Evolutionary conservation across 2,329 filamentous ascomycete species (phyloP), one percentile per base, ranked within the genome.

Genomic region (Lachnellula suecica): DNA sequence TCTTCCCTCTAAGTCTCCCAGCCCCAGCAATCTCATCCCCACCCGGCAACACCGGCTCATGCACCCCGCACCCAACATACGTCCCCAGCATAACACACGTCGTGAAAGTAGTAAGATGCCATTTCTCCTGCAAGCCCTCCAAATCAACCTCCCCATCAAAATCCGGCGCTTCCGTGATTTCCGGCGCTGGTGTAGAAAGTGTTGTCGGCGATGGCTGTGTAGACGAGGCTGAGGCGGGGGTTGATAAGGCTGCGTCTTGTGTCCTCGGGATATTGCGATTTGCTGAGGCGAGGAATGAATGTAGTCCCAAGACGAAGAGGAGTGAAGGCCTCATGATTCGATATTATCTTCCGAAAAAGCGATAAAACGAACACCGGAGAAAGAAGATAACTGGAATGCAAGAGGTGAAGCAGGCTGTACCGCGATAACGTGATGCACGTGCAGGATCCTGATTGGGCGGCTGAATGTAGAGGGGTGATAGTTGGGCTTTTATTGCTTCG

Each of bases 51-150:
- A 67, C 53, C 1, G 60, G 63, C 43, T 67, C 63, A 55, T 65
- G 63, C 54, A 56, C 57, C 10, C 64, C 65, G 51, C 65, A 67
- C 54, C 58, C 53, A 7, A 52, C 53, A 23, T 59, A 44, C 15
- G 56, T 51, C 4, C 37, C 52, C 43, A 57, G 45, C 7, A 60
- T 62, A 42, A 62, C 49, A 52, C 64, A 66, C n/a, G 58, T 61
- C 42, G 51, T 64, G 46, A 58, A 67, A 2, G 65, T 66, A 4
- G 59, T 65, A n/a, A 60, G 31, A 57, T 67, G 64, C 57, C 59
- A 66, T 51, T 65, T 66, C 51, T 59, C 49, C 45, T 58, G 44
- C 4, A 63, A 4, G 11, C 31, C 31, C 15, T 38, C 20, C 34
- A 19, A 13, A 9, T 24, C 44, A 27, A 37, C 43, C 19, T 52